A percentile compares a stretch with the other conserved stretches of the same genome.
Evolutionary conservation across 768 basidiomycete species (phyloP).

Genomic region (Xanthoconium purpureum): DNA sequence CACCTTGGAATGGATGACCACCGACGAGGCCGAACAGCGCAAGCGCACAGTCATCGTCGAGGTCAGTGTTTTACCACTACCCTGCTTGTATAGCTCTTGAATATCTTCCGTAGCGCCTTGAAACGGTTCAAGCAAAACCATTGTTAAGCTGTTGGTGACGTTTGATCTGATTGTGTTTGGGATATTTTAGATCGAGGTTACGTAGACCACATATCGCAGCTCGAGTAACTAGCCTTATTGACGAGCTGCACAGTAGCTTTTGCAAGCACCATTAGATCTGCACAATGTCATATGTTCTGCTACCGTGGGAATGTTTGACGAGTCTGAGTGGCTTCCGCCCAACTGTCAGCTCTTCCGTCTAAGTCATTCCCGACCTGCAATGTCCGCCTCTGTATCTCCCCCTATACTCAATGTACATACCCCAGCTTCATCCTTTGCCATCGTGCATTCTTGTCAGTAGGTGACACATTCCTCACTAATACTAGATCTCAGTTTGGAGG

Average conservation of each 20-base stretch:
- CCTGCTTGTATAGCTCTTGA: background rate
- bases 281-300: too few species aligned
- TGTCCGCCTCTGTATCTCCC: slow-evolving; percentile 32
- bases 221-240: background rate
- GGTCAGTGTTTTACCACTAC: slow-evolving; percentile 39
- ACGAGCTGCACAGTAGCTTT: background rate
- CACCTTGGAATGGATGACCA: slow-evolving; percentile 46
- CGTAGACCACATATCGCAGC: slow-evolving; percentile 6
- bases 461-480: background rate
- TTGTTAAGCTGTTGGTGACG: slow-evolving; percentile 69
- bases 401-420: slow-evolving; percentile 73
- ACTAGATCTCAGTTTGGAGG: slow-evolving; percentile 6
- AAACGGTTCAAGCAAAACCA: slow-evolving; percentile 65
- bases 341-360: background rate
- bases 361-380: background rate
- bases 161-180: background rate
- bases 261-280: background rate
- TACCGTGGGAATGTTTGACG: slow-evolving; percentile 1
- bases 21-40: slow-evolving; percentile 36
- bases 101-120: slow-evolving; percentile 54
- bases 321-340: too few species aligned
- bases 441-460: slow-evolving; percentile 69
- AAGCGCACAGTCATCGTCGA: slow-evolving; percentile 69
- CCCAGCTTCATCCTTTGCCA: slow-evolving; percentile 67
- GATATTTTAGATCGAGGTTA: background rate